Evolutionary conservation across 2,329 filamentous ascomycete genomes (phyloP), one percentile per base, ranked within the genome.

Genomic region (Aspergillus unguis): DNA sequence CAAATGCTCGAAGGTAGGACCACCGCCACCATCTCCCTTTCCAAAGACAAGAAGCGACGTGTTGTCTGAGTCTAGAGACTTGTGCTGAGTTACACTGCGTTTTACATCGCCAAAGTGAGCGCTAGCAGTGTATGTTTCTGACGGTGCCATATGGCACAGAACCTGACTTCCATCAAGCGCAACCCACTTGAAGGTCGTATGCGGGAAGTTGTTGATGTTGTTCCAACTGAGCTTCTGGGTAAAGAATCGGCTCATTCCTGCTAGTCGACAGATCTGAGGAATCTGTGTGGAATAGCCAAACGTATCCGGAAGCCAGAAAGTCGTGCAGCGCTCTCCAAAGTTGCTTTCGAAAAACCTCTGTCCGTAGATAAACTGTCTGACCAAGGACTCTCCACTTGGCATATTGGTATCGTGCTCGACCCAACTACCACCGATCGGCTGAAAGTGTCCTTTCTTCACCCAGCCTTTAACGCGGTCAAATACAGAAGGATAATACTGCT

Each of bases 181-280:
- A 31, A 99, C 92, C 94, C 94, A 99, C 72, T 96, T 96, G 80
- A 99, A 99, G 0, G 94, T 97, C 5, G 94, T 97, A 68, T 97
- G 94, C 0, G 94, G 94, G 75, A 97, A 99, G 67, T 88, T 95
- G 76, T 97, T 97, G 80, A 97, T 97, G 70, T 97, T 97, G 77
- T 97, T 97, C 94, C 94, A 99, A 77, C 92, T 97, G 54, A 99
- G 79, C 76, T 99, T 99, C 72, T 99, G 94, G 0, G 94, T 99
- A 65, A 99, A 87, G 78, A 99, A 99, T 32, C 92, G 85, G 53
- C 84, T 88, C 94, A 99, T 97, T 23, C 91, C 92, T n/a, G 94
- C 88, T 28, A 96, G 77, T 3, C 92, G 87, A 68, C 91, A 97
- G 38, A 99, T 78, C 67, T 99, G 94, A 9, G 94, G 94, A 38